Conservation (phyloP, 2,329 filamentous ascomycete species). For the Neurospora sp. region DNA sequence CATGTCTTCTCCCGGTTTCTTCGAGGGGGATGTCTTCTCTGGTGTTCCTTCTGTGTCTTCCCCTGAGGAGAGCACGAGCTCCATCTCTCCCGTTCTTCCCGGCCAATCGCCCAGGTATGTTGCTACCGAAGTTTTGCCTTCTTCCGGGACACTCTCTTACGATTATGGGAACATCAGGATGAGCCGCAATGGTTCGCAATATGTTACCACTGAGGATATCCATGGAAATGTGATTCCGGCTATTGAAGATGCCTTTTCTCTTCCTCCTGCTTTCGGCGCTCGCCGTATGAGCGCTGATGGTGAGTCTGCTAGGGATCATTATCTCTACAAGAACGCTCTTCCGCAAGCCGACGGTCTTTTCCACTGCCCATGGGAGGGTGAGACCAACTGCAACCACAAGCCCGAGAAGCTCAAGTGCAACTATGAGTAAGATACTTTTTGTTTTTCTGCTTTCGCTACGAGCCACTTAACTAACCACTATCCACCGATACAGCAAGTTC, state of each 20-base stretch:
- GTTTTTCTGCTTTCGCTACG: slow-evolving; percentile 10
- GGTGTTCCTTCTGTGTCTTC: slow-evolving; percentile 28
- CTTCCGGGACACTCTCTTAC: slow-evolving; percentile 23
- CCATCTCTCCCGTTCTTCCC: slow-evolving; percentile 36
- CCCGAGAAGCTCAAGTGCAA: slow-evolving; percentile 97
- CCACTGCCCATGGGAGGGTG: slow-evolving; percentile 80
- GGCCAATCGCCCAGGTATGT: slow-evolving; percentile 47
- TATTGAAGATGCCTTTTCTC: slow-evolving; percentile 24
- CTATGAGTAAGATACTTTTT: slow-evolving; percentile 67
- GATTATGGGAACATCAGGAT: slow-evolving; percentile 22
- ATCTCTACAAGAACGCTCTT: slow-evolving; percentile 58
- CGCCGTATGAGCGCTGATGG: slow-evolving; percentile 42
- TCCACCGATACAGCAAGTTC: slow-evolving; percentile 61
- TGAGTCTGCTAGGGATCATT: slow-evolving; percentile 55
- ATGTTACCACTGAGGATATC: slow-evolving; percentile 28
- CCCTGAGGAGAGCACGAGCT: slow-evolving; percentile 36
- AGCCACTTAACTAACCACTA: slow-evolving; percentile 11
- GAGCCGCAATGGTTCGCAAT: slow-evolving; percentile 26
- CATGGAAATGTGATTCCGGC: slow-evolving; percentile 26
- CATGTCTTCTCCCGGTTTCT: slow-evolving; percentile 38
- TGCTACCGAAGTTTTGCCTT: slow-evolving; percentile 9
- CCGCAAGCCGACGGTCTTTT: slow-evolving; percentile 70
- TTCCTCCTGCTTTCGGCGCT: slow-evolving; percentile 31
- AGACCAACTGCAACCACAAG: slow-evolving; percentile 70
- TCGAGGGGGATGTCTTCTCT: slow-evolving; percentile 40